Conservation (phyloP, 1,139 yeast genomes). For the Candida sanyaensis region DNA sequence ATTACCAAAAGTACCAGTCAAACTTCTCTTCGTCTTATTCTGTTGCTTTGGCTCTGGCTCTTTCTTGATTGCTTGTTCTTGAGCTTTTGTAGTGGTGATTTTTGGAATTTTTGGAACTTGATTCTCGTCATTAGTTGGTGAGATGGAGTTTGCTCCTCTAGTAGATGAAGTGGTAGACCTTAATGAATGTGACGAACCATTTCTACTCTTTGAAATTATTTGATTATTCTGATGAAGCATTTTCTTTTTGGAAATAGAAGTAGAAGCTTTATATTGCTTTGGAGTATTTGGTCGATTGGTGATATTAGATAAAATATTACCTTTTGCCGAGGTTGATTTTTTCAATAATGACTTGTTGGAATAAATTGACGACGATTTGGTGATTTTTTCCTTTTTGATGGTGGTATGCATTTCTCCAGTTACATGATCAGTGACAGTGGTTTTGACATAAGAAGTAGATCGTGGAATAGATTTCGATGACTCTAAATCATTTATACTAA, state of each 20-base stretch:
- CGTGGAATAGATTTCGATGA: constrained; percentile 35
- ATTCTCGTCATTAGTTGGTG: background rate
- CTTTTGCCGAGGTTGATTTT: constrained; percentile 11
- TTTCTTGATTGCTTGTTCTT: background rate
- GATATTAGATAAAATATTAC: constrained; percentile 27
- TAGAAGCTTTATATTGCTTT: constrained; percentile 38
- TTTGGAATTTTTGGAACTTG: background rate
- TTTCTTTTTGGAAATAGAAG: constrained; percentile 41
- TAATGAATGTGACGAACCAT: constrained; percentile 2
- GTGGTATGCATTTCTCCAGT: constrained; percentile 29
- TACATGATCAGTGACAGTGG: constrained; percentile 33
- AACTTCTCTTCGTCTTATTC: constrained; percentile 12
- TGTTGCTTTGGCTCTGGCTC: constrained; percentile 7
- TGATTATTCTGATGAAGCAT: constrained; percentile 27
- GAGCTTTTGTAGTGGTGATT: background rate
- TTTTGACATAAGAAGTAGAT: constrained; percentile 49
- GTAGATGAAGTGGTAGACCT: constrained; percentile 9
- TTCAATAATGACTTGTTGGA: constrained; percentile 20
- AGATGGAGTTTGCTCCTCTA: background rate
- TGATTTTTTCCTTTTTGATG: constrained; percentile 19
- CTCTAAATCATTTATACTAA: constrained; percentile 17
- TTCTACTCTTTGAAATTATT: constrained; percentile 14
- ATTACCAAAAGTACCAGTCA: constrained; percentile 18
- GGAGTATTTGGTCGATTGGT: constrained; percentile 29
- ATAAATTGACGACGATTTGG: constrained; percentile 23